Evolutionary conservation across 371 early-diverging fungal genomes (phyloP).

Genomic region (Umbelopsis sp.): DNA sequence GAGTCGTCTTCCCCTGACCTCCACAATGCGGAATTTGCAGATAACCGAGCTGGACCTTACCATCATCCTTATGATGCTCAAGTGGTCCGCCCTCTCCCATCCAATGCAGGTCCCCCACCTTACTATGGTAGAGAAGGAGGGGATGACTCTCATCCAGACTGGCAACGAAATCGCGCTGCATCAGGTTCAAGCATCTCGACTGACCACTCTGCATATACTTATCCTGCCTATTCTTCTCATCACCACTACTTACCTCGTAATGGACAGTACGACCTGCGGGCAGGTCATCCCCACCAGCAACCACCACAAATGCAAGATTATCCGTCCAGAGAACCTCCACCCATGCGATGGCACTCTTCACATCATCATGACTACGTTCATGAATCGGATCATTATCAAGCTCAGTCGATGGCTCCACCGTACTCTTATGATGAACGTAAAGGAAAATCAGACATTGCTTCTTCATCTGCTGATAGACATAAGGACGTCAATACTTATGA

Average conservation of each 20-base stretch:
- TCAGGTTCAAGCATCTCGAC: slow-evolving; percentile 9
- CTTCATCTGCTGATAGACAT: not conserved
- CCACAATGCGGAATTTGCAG: slow-evolving; percentile 28
- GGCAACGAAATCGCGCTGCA: slow-evolving; percentile 14
- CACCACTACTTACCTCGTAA: slow-evolving; percentile 3
- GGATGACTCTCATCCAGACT: not conserved
- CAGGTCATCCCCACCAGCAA: not conserved
- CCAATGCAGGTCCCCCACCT: not conserved
- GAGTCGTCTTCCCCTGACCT: slow-evolving; percentile 32
- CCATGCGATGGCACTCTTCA: slow-evolving; percentile 8
- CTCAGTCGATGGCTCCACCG: not conserved
- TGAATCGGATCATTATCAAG: slow-evolving; percentile 10
- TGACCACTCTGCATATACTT: slow-evolving; percentile 1
- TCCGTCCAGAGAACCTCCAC: slow-evolving; percentile 4
- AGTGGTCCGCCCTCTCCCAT: slow-evolving; percentile 1
- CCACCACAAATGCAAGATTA: slow-evolving; percentile 13
- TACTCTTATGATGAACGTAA: slow-evolving; percentile 9
- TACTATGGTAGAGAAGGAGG: slow-evolving; percentile 10
- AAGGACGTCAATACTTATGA: not conserved
- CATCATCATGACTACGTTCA: slow-evolving; percentile 7
- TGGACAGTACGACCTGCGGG: slow-evolving; percentile 16
- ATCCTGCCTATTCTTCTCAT: not conserved
- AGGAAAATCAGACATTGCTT: not conserved
- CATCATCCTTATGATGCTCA: slow-evolving; percentile 21
- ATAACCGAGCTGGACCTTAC: slow-evolving; percentile 6